Base-by-base conservation (phyloP, 1,284 basidiomycete species). In the Ganoderma sinense region DNA sequence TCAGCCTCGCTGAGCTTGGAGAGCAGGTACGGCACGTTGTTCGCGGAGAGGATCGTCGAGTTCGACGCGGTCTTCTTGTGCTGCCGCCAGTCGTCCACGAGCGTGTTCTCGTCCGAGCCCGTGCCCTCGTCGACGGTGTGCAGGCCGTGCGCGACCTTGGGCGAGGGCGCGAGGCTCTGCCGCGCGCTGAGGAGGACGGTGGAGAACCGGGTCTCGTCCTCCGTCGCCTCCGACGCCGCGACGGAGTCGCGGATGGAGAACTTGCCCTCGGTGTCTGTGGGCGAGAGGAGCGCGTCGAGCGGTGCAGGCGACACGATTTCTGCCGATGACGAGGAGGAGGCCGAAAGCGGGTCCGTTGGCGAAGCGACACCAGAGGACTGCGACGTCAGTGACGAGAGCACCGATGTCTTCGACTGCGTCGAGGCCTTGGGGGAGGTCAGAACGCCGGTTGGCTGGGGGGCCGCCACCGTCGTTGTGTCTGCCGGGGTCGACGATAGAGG, bases 1-100 rank as follows among this genome's bases (percentile, higher is more conserved):
- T 79, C 78, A 13, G 82, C 81, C 56, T 84, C 85, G 64, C 86
- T 80, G 68, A 82, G 76, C 20, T 86, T 83, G 8, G 86, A 85
- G 43, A 87, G 74, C 48, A 89, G 80, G 70, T 89, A 85, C 2
- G 88, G 85, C 6, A 86, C 78, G 71, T 84, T 85, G 78, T 83
- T 82, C 63, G 80, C 79, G 63, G 89, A 89, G 65, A 84, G 83
- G 67, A 89, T 85, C 5, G 89, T 90, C 43, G 88, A 83, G 3
- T 84, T 88, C 8, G 92, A 92, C n/a, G 83, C 84, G 0, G 90
- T 87, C 77, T 87, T 91, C 78, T 87, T 89, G 79, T 92, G 91
- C 55, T 70, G 60, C 43, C 70, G 66, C 66, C 73, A 73, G 66
- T 75, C 75, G 29, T 75, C 72, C 5, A 70, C 69, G 16, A 71